phyloP scores from a whole-genome alignment of 768 basidiomycete species.

The Tricholoma bakamatsutake region DNA sequence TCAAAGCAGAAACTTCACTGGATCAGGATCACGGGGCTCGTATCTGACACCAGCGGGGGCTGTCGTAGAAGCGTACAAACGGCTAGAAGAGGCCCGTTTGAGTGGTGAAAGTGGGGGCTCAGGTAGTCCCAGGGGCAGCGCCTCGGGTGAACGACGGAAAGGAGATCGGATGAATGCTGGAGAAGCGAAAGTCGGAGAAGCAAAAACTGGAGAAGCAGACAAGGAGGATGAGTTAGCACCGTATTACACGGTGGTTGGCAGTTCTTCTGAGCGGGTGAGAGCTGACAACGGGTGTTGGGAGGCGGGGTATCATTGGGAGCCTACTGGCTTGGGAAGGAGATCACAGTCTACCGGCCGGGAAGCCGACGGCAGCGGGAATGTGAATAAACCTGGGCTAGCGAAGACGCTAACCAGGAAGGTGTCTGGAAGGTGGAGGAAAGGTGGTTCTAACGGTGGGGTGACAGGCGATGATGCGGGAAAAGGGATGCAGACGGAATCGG shows the following conservation, averaged over 20 bases:
- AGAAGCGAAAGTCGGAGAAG: too few species aligned
- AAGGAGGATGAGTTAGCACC: constrained; percentile 26
- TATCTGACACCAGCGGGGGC: constrained; percentile 41
- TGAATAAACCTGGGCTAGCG: constrained; percentile 11
- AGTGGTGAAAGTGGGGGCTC: neutral
- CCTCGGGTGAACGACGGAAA: constrained; percentile 4
- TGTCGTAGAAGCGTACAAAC: constrained; percentile 43
- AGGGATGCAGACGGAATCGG: neutral
- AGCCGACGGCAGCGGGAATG: constrained; percentile 1
- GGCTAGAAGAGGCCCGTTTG: constrained; percentile 25
- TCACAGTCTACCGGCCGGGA: neutral
- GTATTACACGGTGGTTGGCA: constrained; percentile 56
- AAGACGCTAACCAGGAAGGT: constrained; percentile 29
- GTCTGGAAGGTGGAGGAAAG: constrained; percentile 27
- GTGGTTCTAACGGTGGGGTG: constrained; percentile 11
- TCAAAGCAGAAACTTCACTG: neutral
- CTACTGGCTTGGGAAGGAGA: neutral
- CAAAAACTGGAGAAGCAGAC: constrained; percentile 13
- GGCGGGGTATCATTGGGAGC: constrained; percentile 15
- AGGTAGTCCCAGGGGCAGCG: neutral
- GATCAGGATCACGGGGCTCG: neutral
- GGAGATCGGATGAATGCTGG: constrained; percentile 10
- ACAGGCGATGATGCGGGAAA: constrained; percentile 3
- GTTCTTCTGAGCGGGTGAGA: constrained; percentile 36
- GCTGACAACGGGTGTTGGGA: constrained; percentile 33